Conservation (phyloP, 345 rosid genomes). For the Brassica juncea region DNA sequence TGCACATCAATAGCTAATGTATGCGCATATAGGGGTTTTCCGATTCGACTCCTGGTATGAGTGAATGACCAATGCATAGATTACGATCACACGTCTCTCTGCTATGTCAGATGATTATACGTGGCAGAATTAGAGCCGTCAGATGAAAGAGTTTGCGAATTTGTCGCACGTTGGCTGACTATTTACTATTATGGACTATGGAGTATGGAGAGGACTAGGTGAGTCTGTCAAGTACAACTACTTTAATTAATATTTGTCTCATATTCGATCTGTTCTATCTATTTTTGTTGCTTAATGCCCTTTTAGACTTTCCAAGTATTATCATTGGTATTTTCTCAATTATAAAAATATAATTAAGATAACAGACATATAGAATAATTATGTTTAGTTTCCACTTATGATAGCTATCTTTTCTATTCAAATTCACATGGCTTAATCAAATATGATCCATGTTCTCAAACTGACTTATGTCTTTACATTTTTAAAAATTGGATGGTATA, state of each 20-base stretch:
- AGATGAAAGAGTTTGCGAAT: conserved; percentile 13
- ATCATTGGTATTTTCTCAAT: not conserved
- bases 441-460: not conserved
- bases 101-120: not conserved
- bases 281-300: conserved; percentile 4
- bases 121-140: conserved; percentile 17
- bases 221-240: not conserved
- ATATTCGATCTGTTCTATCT: not conserved
- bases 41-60: conserved; percentile 8
- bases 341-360: not conserved
- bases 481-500: not conserved
- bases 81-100: conserved; percentile 21
- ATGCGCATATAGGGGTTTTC: not conserved
- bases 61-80: conserved; percentile 2
- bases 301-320: conserved; percentile 9
- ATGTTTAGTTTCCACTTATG: not conserved
- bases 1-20: too few relatives aligned
- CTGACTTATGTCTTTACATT: not conserved
- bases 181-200: not conserved
- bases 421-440: conserved; percentile 5
- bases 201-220: not conserved
- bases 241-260: not conserved
- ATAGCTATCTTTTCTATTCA: not conserved
- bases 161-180: conserved; percentile 30
- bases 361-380: not conserved